These are phyloP conservation scores for Boletus subparvulus DNA, from an alignment of 768 basidiomycete species.

Conservation along the genomic window DNA sequence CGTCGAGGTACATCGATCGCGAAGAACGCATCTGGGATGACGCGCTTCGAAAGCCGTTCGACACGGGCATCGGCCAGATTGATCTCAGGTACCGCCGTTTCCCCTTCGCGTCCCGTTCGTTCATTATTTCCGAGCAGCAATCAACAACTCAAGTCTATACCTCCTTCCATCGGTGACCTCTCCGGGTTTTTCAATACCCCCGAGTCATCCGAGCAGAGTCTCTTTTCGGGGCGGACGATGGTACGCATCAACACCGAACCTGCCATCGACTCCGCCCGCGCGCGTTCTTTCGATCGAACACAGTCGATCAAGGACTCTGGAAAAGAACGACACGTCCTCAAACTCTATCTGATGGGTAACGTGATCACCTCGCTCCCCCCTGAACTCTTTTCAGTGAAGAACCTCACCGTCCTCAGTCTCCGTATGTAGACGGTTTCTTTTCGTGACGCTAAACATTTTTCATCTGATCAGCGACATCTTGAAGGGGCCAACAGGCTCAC, in stretches of 20 bases:
- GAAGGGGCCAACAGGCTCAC: slow-evolving; percentile 58
- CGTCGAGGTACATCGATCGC: slow-evolving; percentile 23
- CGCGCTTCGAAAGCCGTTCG: slow-evolving; percentile 43
- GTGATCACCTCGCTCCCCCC: slow-evolving; percentile 51
- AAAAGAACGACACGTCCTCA: slow-evolving; percentile 48
- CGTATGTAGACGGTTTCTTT: slow-evolving; percentile 42
- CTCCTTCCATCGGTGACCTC: slow-evolving; percentile 46
- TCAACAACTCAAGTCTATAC: slow-evolving; percentile 46
- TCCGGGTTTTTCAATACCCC: slow-evolving; percentile 45
- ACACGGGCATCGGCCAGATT: slow-evolving; percentile 49
- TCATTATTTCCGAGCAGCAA: slow-evolving; percentile 32
- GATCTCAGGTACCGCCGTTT: slow-evolving; percentile 50
- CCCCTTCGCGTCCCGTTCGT: slow-evolving; percentile 1
- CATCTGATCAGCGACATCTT: not conserved
- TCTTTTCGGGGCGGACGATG: slow-evolving; percentile 27
- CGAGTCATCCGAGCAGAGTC: slow-evolving; percentile 32
- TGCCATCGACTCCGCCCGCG: slow-evolving; percentile 16
- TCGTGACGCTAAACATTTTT: not conserved
- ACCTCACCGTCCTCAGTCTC: slow-evolving; percentile 61
- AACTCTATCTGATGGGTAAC: slow-evolving; percentile 58
- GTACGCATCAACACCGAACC: slow-evolving; percentile 39
- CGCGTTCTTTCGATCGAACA: slow-evolving; percentile 27
- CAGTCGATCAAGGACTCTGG: slow-evolving; percentile 33
- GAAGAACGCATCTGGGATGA: slow-evolving; percentile 49
- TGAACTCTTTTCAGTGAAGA: slow-evolving; percentile 55